Base-by-base conservation (phyloP, 1,139 yeast species). In the Magnusiomyces clavatus region DNA sequence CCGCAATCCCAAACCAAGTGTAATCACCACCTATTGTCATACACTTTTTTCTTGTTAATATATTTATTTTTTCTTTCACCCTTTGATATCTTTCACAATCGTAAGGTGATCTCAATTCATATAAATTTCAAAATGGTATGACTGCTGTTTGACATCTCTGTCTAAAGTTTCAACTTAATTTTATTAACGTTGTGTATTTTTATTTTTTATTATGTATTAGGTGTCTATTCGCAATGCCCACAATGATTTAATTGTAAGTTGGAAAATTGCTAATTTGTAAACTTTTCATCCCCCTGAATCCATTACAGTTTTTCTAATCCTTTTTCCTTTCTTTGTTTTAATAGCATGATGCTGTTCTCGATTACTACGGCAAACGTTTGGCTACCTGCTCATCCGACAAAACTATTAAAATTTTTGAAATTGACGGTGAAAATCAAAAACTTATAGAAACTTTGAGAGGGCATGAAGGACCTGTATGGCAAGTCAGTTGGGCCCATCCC, bases 391-490 rank as follows among this genome's bases (percentile, higher is more conserved):
- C 96, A 10, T 86, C 96, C 5, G 98, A 92, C 72, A 88, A 88
- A 66, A 86, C 96, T 36, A 86, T 92, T 72, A 89, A 89, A 71
- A 82, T 92, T 58, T 92, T 88, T 65, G 96, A 90, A 60, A 82
- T 90, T 51, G 96, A 88, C 52, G 89, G 92, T 48, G 95, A 88
- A 52, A 80, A 77, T 63, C 67, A 65, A 50, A 82, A 78, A 65
- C 74, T 89, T 51, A 76, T 83, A 36, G 96, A 89, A 60, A 89
- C 97, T 1, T 75, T 92, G 59, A 71, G 78, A 64, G 80, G 96
- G 35, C 99, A 92, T 68, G 96, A 89, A 58, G 98, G 98, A 20
- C 97, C 98, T 11, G 97, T 94, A 48, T 94, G 99, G 98, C 96
- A 92, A 71, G 95, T 90, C 37, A 81, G 90, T 50, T 92, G 98